A percentile compares a stretch with the other conserved stretches of the same genome.
These are phyloP conservation scores for Brassica rapa DNA, from an alignment of 345 rosid species.

Conservation along the genomic window DNA sequence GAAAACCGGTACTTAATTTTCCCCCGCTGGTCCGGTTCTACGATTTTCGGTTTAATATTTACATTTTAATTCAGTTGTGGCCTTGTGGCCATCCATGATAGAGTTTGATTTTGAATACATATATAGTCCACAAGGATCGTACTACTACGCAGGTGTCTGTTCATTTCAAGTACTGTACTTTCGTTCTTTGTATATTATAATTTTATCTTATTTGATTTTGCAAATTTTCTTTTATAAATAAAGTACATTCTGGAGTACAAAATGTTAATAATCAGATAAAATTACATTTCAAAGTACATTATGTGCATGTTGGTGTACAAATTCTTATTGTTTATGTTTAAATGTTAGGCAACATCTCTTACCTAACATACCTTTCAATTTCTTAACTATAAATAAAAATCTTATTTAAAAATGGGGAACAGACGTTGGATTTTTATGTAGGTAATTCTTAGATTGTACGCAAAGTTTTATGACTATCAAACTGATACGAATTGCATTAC, in stretches of 20 bases:
- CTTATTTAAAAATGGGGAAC: background rate
- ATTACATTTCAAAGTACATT: background rate
- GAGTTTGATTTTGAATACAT: background rate
- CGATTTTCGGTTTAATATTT: background rate
- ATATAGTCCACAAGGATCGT: background rate
- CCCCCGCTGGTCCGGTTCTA: background rate
- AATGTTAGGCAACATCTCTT: background rate
- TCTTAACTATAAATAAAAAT: background rate
- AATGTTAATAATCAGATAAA: background rate
- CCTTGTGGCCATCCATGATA: background rate
- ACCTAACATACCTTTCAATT: background rate
- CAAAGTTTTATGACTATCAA: background rate
- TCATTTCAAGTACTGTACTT: background rate
- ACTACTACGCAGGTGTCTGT: background rate
- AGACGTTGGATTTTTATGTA: background rate
- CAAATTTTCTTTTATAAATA: background rate
- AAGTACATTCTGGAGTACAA: background rate
- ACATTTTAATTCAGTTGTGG: background rate
- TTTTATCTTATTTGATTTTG: background rate
- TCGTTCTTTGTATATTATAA: background rate
- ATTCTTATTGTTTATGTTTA: background rate
- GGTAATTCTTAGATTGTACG: too few relatives aligned
- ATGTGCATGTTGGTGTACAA: background rate
- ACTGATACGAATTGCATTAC: background rate
- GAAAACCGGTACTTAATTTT: conserved; percentile 5